Evolutionary conservation across 139 green algal genomes (phyloP), one percentile per base, ranked within the genome.

Genomic region (Asterochloris sp.): DNA sequence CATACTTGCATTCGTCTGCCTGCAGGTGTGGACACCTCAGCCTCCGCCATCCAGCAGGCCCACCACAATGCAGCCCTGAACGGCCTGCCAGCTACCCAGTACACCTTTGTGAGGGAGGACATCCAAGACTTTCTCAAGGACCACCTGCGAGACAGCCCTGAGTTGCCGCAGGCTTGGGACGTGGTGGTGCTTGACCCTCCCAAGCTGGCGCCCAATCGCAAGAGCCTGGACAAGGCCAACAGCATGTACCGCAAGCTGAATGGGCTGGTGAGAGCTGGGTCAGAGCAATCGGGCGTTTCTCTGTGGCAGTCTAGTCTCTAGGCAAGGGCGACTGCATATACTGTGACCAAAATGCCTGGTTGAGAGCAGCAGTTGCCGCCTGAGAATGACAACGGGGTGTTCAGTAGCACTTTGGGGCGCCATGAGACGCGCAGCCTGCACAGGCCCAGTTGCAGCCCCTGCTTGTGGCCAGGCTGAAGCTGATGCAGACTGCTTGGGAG

Each of bases 111-210:
- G 54, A 80, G 68, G 80, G 88, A 82, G 87, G 84, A 24, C 13
- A 62, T 74, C 21, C 75, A 68, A 71, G 21, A 71, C 66, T 23
- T 71, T 71, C 17, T 27, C 6, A 81, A 81, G 63, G 68, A 81
- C 63, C 73, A 73, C 62, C 77, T 74, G 77, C 62, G 86, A 73
- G 76, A 83, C 27, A 81, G 83, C 67, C 74, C 79, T 9, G 74
- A 87, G 78, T 73, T 82, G 24, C 67, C 63, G 67, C 62, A 84
- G 66, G 38, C 38, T 6, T 98, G 86, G 82, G 95, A 98, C 89
- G 68, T 98, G 0, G 90, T 99, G n/a, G 85, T 98, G 0, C 86
- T 98, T 68, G 96, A 99, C 83, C 96, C 96, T 2, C 96, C 96
- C 61, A 99, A 99, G 86, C 90, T 99, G 73, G 96, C 96, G 2